Percentiles rank a stretch among this genome's conserved stretches.
Evolutionary conservation across 768 basidiomycete genomes (phyloP).

Genomic region (Russula compacta): DNA sequence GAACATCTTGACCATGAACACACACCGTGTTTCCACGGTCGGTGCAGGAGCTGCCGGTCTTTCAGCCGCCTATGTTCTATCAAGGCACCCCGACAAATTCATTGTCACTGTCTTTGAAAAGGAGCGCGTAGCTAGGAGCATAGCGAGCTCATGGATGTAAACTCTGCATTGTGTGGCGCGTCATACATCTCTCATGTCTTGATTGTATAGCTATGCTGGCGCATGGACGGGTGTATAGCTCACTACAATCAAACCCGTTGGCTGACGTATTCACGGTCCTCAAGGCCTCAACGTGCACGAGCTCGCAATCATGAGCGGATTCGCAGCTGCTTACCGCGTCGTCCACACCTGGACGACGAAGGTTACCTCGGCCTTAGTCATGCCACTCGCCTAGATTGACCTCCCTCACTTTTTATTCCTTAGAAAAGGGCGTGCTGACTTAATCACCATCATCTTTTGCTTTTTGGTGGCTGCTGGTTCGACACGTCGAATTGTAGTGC

Average conservation of each 20-base stretch:
- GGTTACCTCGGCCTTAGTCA: conserved; percentile 26
- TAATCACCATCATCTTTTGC: background rate
- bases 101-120: conserved; percentile 29
- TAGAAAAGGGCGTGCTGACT: conserved; percentile 21
- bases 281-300: conserved; percentile 32
- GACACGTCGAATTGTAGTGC: too few relatives aligned
- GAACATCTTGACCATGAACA: background rate
- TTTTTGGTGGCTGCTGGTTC: background rate
- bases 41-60: conserved; percentile 23
- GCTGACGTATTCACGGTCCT: conserved; percentile 13
- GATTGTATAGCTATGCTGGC: conserved; percentile 23
- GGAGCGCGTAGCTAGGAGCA: conserved; percentile 25
- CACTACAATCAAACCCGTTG: background rate
- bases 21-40: conserved; percentile 8
- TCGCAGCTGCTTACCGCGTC: conserved; percentile 33
- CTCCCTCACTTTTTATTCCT: background rate
- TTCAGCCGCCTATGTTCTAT: conserved; percentile 30
- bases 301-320: conserved; percentile 33
- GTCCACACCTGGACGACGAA: conserved; percentile 27
- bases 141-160: conserved; percentile 30
- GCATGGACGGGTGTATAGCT: conserved; percentile 28
- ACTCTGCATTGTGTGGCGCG: conserved; percentile 27
- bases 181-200: conserved; percentile 23
- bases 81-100: conserved; percentile 27
- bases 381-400: conserved; percentile 3